Conservation (phyloP, 768 basidiomycete species). For the Tephrocybe sp. region DNA sequence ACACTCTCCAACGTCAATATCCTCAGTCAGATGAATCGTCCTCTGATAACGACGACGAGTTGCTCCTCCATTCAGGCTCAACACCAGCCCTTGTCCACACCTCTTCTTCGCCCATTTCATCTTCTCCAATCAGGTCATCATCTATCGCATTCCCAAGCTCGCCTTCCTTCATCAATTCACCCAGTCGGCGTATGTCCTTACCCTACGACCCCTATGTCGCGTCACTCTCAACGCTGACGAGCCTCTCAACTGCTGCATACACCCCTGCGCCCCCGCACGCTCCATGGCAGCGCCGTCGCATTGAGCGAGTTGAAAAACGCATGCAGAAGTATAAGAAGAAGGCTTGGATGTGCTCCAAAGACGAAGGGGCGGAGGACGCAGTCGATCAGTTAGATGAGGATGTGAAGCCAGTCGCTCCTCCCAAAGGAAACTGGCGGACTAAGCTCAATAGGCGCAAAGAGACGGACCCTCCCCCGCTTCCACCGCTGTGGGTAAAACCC, state of each 20-base stretch:
- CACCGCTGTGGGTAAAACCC: constrained; percentile 10
- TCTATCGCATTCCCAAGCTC: constrained; percentile 6
- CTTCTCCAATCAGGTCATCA: constrained; percentile 12
- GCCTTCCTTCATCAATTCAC: constrained; percentile 5
- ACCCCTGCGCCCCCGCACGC: constrained; percentile 36
- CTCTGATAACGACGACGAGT: constrained; percentile 8
- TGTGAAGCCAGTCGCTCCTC: background rate
- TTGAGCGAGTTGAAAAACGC: constrained; percentile 30
- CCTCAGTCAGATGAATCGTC: constrained; percentile 11
- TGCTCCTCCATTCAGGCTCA: background rate
- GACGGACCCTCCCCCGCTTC: background rate
- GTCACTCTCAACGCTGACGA: constrained; percentile 14
- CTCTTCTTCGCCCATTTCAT: constrained; percentile 11
- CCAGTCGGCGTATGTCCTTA: background rate
- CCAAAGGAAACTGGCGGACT: constrained; percentile 1
- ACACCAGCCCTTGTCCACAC: constrained; percentile 12
- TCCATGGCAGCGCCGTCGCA: constrained; percentile 30
- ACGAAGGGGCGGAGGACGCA: constrained; percentile 27
- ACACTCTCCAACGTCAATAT: constrained; percentile 16
- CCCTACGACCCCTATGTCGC: constrained; percentile 15
- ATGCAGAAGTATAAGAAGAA: constrained; percentile 33
- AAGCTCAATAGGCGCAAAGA: background rate
- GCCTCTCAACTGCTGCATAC: constrained; percentile 11
- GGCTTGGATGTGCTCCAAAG: constrained; percentile 28
- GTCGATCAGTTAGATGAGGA: constrained; percentile 15